These are phyloP conservation scores for Pleurotus ostreatus DNA, from an alignment of 768 basidiomycete species.

Conservation along the genomic window DNA sequence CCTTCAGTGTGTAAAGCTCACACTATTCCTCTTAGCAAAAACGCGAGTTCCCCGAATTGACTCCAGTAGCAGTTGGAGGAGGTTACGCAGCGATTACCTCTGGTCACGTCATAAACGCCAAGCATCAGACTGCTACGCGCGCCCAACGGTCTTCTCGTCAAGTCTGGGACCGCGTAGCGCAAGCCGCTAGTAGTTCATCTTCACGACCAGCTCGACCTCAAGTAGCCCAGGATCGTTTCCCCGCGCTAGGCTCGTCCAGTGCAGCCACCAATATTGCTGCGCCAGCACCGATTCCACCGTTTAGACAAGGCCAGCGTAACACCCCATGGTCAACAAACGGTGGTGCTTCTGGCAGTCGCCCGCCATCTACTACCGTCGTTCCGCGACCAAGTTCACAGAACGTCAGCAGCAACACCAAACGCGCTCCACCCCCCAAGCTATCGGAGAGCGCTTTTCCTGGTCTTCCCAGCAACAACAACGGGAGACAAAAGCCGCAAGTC, in stretches of 20 bases:
- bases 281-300: constrained; percentile 23
- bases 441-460: constrained; percentile 65
- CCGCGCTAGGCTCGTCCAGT: constrained; percentile 4
- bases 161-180: constrained; percentile 85
- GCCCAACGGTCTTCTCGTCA: constrained; percentile 57
- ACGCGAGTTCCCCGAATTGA: constrained; percentile 78
- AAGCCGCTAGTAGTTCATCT: constrained; percentile 56
- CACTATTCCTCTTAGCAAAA: constrained; percentile 53
- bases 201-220: constrained; percentile 16
- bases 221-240: constrained; percentile 12
- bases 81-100: constrained; percentile 79
- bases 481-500: constrained; percentile 41
- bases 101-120: constrained; percentile 81
- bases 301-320: constrained; percentile 43
- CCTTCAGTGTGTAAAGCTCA: not conserved
- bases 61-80: constrained; percentile 51
- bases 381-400: constrained; percentile 18
- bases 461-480: constrained; percentile 42
- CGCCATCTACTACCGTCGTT: constrained; percentile 19
- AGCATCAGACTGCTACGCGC: constrained; percentile 63
- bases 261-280: constrained; percentile 10
- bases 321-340: constrained; percentile 59
- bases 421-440: constrained; percentile 37
- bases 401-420: constrained; percentile 13
- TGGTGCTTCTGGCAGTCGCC: constrained; percentile 20